Percentiles rank a stretch among this genome's conserved stretches.
Evolutionary conservation across 257 asterid species (phyloP).

Genomic region (Linaria vulgaris): DNA sequence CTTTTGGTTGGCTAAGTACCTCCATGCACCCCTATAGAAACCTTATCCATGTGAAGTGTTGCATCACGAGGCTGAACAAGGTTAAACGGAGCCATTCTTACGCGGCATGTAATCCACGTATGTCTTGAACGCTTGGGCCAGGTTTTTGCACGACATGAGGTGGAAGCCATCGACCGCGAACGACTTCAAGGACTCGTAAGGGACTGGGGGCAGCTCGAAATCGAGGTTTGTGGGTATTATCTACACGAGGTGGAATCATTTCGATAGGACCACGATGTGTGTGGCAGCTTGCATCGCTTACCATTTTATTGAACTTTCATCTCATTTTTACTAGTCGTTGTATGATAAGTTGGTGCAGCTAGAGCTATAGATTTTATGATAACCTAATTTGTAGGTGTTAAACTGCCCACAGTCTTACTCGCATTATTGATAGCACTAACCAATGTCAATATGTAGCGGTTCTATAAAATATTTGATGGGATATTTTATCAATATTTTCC

Average conservation of each 20-base stretch:
- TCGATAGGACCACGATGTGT: slow-evolving; percentile 39
- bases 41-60: slow-evolving; percentile 5
- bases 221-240: slow-evolving; percentile 34
- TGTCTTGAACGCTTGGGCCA: background rate
- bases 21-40: slow-evolving; percentile 34
- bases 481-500: too few relatives aligned
- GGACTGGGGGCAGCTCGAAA: slow-evolving; percentile 37
- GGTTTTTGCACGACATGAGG: background rate
- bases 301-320: too few relatives aligned
- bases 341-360: too few relatives aligned
- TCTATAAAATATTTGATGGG: too few relatives aligned
- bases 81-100: slow-evolving; percentile 30
- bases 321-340: too few relatives aligned
- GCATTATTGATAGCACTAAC: too few relatives aligned
- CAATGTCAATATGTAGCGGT: too few relatives aligned
- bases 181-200: too few relatives aligned
- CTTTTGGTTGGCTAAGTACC: slow-evolving; percentile 41
- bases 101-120: slow-evolving; percentile 29
- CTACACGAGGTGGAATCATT: slow-evolving; percentile 40
- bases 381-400: too few relatives aligned
- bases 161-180: background rate
- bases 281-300: slow-evolving; percentile 30
- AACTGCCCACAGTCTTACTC: too few relatives aligned
- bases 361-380: too few relatives aligned
- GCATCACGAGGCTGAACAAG: slow-evolving; percentile 27